Evolutionary conservation across 106 monocot genomes (phyloP), one percentile per base, ranked within the genome.

Genomic region (Acorus gramineus): DNA sequence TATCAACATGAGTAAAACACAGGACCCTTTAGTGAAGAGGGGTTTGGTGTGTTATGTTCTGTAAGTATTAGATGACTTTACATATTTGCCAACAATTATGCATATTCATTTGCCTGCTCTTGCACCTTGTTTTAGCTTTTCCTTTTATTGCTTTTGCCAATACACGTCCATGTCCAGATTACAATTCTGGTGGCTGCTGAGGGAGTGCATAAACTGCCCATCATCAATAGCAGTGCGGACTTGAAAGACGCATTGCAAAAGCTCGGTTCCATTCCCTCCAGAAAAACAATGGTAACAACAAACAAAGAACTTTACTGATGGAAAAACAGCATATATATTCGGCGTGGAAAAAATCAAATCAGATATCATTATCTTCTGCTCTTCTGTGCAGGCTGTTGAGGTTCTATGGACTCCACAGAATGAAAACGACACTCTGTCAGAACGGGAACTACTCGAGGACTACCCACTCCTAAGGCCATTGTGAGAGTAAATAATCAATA

Each of bases 381-480:
- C 10, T 57, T 56, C 10, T 28, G 1, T 71, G 65, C 73, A 94
- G 94, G 95, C 90, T 44, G 95, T 96, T 56, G 90, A 96, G 61
- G 95, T 90, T 47, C 71, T 91, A 12, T 95, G 90, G 95, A 95
- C 95, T 69, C 95, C 95, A 14, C 95, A 95, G 46, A 81, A 95
- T 57, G 90, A 95, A 69, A 79, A 80, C 51, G 90, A 95, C 74
- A 84, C 95, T 2, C 79, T 95, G 42, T 80, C 86, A 8, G 90
- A 90, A 60, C 55, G 87, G 59, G 90, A 90, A 64, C 85, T 95
- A 6, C 82, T 95, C 28, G 95, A 90, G 79, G 87, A 95, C 53
- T 95, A 90, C 73, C 80, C 90, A 3, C 85, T 95, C 49, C 71
- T 95, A 69, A 84, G 86, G 71, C 90, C 94, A 8, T 47, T 93